Conservation (phyloP, 129 eudicot species). For the Logfia minima region DNA sequence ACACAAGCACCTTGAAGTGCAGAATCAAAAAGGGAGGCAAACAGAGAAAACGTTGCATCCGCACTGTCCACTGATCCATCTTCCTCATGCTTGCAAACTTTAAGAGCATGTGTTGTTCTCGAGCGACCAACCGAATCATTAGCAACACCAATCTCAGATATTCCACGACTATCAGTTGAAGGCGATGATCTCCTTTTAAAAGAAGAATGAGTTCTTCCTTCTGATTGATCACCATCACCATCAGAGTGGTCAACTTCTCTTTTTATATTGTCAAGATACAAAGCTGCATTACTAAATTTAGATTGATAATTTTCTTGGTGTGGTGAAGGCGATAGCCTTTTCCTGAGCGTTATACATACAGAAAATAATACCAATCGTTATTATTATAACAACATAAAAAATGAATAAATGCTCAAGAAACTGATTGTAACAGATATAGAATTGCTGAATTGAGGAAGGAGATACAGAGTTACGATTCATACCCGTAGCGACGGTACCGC, state of each 20-base stretch:
- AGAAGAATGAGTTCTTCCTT: conserved; percentile 47
- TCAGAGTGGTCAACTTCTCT: conserved; percentile 61
- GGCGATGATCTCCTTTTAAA: conserved; percentile 63
- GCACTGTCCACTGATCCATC: conserved; percentile 47
- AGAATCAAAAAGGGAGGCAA: conserved; percentile 86
- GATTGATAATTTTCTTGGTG: conserved; percentile 54
- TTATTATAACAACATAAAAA: background rate
- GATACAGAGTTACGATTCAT: conserved; percentile 18
- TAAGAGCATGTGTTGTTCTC: conserved; percentile 52
- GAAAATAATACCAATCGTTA: background rate
- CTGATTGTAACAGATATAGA: background rate
- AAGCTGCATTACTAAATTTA: conserved; percentile 69
- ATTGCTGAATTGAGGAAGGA: background rate
- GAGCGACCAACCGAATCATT: conserved; percentile 38
- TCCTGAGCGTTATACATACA: conserved; percentile 40
- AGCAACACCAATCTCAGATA: conserved; percentile 33
- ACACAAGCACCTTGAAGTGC: conserved; percentile 74
- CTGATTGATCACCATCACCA: conserved; percentile 42
- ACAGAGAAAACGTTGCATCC: conserved; percentile 58
- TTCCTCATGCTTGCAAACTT: conserved; percentile 61
- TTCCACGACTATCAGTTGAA: conserved; percentile 32
- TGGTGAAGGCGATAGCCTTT: conserved; percentile 65
- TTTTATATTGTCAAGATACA: conserved; percentile 78
- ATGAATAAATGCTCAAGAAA: background rate
- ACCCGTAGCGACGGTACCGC: conserved; percentile 94